A percentile compares a stretch with the other conserved stretches of the same genome.
phyloP scores from a whole-genome alignment of 1,139 yeast species.

The Diutina sp. region DNA sequence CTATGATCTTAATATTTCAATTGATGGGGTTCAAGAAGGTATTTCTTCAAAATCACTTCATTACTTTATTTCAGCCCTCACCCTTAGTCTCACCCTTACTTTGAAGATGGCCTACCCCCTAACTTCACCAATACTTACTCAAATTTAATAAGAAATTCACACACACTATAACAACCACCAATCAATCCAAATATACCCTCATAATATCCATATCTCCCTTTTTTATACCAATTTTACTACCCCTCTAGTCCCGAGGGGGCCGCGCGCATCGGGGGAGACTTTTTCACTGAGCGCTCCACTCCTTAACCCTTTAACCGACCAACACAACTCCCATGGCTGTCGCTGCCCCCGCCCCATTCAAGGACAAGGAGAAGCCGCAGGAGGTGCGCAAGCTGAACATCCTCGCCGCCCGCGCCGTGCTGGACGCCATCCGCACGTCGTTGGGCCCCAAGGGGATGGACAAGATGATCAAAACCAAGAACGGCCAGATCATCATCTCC shows the following conservation, averaged over 20 bases:
- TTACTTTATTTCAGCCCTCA: too few relatives aligned
- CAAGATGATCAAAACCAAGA: constrained; percentile 91
- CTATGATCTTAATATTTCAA: too few relatives aligned
- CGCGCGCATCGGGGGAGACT: background rate
- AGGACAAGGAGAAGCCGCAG: constrained; percentile 92
- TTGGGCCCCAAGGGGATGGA: constrained; percentile 99
- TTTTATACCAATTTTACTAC: background rate
- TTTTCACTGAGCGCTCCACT: background rate
- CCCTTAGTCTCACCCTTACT: too few relatives aligned
- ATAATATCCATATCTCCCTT: background rate
- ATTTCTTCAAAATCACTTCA: too few relatives aligned
- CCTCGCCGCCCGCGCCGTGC: constrained; percentile 92
- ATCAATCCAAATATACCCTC: too few relatives aligned
- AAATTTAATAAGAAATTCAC: too few relatives aligned
- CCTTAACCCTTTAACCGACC: background rate
- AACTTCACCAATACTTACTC: too few relatives aligned
- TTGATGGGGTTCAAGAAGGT: too few relatives aligned
- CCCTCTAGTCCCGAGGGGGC: background rate
- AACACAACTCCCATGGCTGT: background rate
- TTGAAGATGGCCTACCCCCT: too few relatives aligned
- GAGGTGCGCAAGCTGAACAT: constrained; percentile 92
- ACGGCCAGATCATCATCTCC: constrained; percentile 87
- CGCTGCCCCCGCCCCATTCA: constrained; percentile 51
- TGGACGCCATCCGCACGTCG: constrained; percentile 95
- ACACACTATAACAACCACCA: too few relatives aligned